These are phyloP conservation scores for Zymoseptoria crescenta DNA, from an alignment of 2,329 filamentous ascomycete genomes.

Conservation along the genomic window DNA sequence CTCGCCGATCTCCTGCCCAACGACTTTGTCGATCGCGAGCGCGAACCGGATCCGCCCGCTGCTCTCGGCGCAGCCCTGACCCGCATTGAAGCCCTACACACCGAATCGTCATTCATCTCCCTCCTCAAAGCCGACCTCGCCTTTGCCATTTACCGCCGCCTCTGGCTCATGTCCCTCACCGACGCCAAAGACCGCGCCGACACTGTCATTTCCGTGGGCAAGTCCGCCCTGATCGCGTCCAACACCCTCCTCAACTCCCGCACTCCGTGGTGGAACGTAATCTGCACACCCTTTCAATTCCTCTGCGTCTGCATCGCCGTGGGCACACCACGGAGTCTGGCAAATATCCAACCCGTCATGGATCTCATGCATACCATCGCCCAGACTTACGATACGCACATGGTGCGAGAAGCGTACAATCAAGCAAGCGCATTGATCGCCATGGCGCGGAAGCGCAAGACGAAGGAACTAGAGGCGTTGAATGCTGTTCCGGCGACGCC, in stretches of 20 bases:
- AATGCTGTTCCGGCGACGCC: slow-evolving; percentile 20
- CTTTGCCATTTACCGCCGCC: slow-evolving; percentile 42
- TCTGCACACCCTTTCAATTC: slow-evolving; percentile 37
- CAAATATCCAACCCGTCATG: slow-evolving; percentile 31
- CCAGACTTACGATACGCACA: slow-evolving; percentile 30
- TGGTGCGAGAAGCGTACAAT: slow-evolving; percentile 33
- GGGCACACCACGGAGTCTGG: slow-evolving; percentile 32
- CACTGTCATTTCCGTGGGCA: slow-evolving; percentile 31
- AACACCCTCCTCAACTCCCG: slow-evolving; percentile 28
- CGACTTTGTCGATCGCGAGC: slow-evolving; percentile 28
- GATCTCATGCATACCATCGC: slow-evolving; percentile 33
- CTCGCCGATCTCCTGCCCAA: slow-evolving; percentile 28
- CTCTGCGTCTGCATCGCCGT: slow-evolving; percentile 36
- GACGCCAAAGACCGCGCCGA: slow-evolving; percentile 33
- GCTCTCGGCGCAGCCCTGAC: slow-evolving; percentile 26
- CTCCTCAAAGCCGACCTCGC: slow-evolving; percentile 46
- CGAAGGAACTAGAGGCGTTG: slow-evolving; percentile 27
- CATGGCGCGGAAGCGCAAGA: slow-evolving; percentile 27
- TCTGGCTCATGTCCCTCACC: slow-evolving; percentile 34
- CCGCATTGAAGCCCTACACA: slow-evolving; percentile 26
- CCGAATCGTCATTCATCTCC: slow-evolving; percentile 32
- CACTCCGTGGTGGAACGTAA: slow-evolving; percentile 39
- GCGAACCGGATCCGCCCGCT: slow-evolving; percentile 30
- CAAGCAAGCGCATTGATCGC: slow-evolving; percentile 26
- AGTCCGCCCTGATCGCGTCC: slow-evolving; percentile 30